Evolutionary conservation across 129 eudicot genomes (phyloP), one percentile per base, ranked within the genome.

Genomic region (Kitagawia praeruptora): DNA sequence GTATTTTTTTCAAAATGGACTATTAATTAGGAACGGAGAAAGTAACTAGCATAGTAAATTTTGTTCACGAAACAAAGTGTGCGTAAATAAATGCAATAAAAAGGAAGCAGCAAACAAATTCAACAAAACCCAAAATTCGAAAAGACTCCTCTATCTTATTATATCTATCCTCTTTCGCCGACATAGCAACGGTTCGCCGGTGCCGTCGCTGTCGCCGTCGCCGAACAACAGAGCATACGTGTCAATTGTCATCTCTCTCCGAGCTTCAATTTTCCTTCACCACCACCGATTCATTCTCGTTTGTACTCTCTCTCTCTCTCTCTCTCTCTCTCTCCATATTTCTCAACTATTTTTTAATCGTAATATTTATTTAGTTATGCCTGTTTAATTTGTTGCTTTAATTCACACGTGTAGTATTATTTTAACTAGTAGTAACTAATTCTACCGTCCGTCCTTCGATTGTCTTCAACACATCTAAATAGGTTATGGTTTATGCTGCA

Each of bases 111-210:
- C 10, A 41, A 40, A 8, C 49, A 71, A 40, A 39, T 71, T 23
- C 63, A 53, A 53, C 25, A 15, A 72, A 41, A 8, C 76, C 4
- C n/a, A 46, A 31, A 47, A 66, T 64, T 61, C 37, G 19, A 75
- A 78, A 44, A 75, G 66, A 34, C 63, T 5, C 74, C 39, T 25
- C 16, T 12, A 46, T 72, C 23, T 73, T 6, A 8, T 21, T 41
- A 6, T 18, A 6, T 18, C 21, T 40, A 25, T 41, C 49, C 47
- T 21, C 75, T 71, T 41, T 85, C 81, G 84, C 90, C 83, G 83
- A 84, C 86, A 45, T 82, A 81, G 70, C 87, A 89, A 87, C 93
- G 90, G 97, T 84, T 87, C 91, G 88, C 90, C 93, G 89, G 81
- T 84, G 86, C 64, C 78, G 49, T 37, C 87, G 89, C 64, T 80